phyloP scores from a whole-genome alignment of 177 flowering plant genomes.

The Telopea speciosissima region DNA sequence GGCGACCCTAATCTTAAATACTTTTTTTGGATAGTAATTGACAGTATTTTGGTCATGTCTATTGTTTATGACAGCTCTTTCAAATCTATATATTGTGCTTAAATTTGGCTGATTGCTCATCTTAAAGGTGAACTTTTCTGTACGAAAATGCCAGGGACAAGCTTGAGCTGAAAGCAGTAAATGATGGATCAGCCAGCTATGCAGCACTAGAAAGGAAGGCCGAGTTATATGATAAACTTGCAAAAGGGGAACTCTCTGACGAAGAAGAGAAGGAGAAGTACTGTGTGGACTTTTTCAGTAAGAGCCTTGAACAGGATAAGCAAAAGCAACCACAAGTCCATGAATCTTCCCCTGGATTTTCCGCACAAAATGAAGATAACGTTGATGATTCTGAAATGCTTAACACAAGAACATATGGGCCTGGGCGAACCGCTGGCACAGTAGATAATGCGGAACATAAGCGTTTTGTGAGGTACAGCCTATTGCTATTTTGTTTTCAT shows the following conservation, averaged over 20 bases:
- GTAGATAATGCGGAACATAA: conserved; percentile 64
- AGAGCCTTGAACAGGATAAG: conserved; percentile 47
- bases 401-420: conserved; percentile 37
- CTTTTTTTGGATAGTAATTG: neutral
- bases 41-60: neutral
- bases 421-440: conserved; percentile 50
- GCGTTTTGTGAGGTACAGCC: conserved; percentile 71
- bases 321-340: conserved; percentile 25
- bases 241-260: conserved; percentile 77
- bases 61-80: neutral
- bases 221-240: conserved; percentile 72
- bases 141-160: conserved; percentile 59
- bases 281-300: conserved; percentile 87
- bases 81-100: too few species aligned
- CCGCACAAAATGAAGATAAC: conserved; percentile 29
- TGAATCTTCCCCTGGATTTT: conserved; percentile 20
- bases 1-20: neutral
- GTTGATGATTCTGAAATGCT: conserved; percentile 27
- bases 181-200: conserved; percentile 82
- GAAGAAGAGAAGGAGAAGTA: conserved; percentile 94
- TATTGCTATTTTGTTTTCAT: neutral
- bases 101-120: too few species aligned
- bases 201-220: conserved; percentile 94
- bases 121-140: neutral
- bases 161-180: conserved; percentile 81